Evolutionary conservation across 2,329 filamentous ascomycete species (phyloP).

Genomic region (Exophiala calicioides): DNA sequence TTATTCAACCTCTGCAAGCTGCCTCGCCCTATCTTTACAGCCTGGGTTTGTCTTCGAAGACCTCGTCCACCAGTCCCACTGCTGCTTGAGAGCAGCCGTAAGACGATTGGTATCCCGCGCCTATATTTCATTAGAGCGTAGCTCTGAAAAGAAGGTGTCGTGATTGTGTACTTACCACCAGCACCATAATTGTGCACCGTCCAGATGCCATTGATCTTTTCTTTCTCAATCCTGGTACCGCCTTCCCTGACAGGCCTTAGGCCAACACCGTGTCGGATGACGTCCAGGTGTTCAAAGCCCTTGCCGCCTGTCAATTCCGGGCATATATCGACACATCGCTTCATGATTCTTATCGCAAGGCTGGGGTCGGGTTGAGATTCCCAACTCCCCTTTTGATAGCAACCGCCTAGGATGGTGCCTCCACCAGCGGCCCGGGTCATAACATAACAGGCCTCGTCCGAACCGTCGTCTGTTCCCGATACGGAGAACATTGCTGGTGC

Average conservation of each 20-base stretch:
- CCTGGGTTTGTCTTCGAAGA: slow-evolving; percentile 32
- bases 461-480: slow-evolving; percentile 72
- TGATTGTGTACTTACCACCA: slow-evolving; percentile 61
- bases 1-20: not conserved
- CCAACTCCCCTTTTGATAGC: slow-evolving; percentile 77
- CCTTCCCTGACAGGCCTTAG: slow-evolving; percentile 72
- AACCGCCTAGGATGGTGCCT: slow-evolving; percentile 84
- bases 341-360: slow-evolving; percentile 81
- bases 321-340: slow-evolving; percentile 65
- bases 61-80: slow-evolving; percentile 65
- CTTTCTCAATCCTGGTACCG: slow-evolving; percentile 74
- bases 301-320: slow-evolving; percentile 66
- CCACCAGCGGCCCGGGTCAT: slow-evolving; percentile 80
- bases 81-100: slow-evolving; percentile 72
- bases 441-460: slow-evolving; percentile 72
- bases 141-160: slow-evolving; percentile 38
- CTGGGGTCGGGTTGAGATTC: slow-evolving; percentile 76
- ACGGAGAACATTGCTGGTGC: slow-evolving; percentile 67
- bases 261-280: slow-evolving; percentile 81
- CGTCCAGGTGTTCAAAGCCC: slow-evolving; percentile 70
- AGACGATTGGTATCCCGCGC: slow-evolving; percentile 63
- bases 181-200: slow-evolving; percentile 66
- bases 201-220: slow-evolving; percentile 63
- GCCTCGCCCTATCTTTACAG: slow-evolving; percentile 10
- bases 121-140: slow-evolving; percentile 45